Percentiles rank a stretch among this genome's conserved stretches.
Conservation (phyloP, 148 eudicot genomes). For the Bassia scoparia region DNA sequence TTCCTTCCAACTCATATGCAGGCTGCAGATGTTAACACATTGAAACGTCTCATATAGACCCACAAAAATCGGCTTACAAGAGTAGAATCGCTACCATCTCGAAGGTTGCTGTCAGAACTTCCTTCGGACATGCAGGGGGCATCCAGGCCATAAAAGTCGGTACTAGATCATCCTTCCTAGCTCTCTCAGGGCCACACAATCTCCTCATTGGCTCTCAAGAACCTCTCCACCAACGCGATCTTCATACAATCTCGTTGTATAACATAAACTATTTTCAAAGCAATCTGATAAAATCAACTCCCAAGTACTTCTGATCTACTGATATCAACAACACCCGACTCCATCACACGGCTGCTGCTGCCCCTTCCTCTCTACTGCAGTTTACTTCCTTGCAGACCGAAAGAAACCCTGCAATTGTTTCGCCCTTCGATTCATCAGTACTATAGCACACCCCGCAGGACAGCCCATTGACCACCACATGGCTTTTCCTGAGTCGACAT, state of each 20-base stretch:
- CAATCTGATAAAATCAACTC: conserved; percentile 22
- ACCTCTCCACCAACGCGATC: conserved; percentile 9
- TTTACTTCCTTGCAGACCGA: conserved; percentile 13
- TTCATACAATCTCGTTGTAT: conserved; percentile 16
- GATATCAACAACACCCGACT: conserved; percentile 20
- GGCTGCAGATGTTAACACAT: conserved; percentile 18
- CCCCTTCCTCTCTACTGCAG: neutral
- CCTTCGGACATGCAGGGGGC: conserved; percentile 17
- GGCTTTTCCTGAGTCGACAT: conserved; percentile 14
- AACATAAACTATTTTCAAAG: conserved; percentile 8
- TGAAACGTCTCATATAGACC: neutral
- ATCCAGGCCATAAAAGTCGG: conserved; percentile 19
- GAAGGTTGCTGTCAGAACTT: neutral
- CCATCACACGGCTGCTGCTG: conserved; percentile 10
- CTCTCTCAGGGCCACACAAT: neutral
- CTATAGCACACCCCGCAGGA: conserved; percentile 17
- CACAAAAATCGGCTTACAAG: conserved; percentile 7
- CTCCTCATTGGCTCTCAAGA: neutral
- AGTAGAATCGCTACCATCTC: neutral
- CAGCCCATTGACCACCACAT: conserved; percentile 21
- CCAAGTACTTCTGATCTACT: conserved; percentile 1
- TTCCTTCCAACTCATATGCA: conserved; percentile 18
- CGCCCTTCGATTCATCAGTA: conserved; percentile 6
- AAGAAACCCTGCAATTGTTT: conserved; percentile 21
- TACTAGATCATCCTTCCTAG: conserved; percentile 9